Evolutionary conservation across 2,329 filamentous ascomycete species (phyloP).

Genomic region (Lachnellula occidentalis): DNA sequence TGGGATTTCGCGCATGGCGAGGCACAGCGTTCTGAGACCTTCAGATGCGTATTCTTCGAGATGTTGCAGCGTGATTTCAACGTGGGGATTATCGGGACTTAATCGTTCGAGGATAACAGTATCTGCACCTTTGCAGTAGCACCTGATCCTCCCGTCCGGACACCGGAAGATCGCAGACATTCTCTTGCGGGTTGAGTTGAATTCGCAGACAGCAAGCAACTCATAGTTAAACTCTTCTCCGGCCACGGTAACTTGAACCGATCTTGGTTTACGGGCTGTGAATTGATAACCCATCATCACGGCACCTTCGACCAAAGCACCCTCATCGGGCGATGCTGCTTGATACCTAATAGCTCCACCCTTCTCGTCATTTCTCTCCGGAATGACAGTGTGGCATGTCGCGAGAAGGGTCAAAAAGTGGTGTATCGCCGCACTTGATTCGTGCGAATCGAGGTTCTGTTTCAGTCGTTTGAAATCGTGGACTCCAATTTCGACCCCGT

Average conservation of each 20-base stretch:
- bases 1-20: constrained; percentile 88
- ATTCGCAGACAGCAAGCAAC: constrained; percentile 93
- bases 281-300: constrained; percentile 83
- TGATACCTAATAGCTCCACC: constrained; percentile 89
- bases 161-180: constrained; percentile 98
- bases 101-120: constrained; percentile 95
- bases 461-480: constrained; percentile 62
- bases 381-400: constrained; percentile 96
- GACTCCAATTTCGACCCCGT: constrained; percentile 67
- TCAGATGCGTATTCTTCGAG: constrained; percentile 98
- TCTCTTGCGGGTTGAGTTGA: constrained; percentile 94
- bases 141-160: constrained; percentile 88
- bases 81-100: constrained; percentile 73
- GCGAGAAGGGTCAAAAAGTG: constrained; percentile 84
- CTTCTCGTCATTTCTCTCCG: constrained; percentile 75
- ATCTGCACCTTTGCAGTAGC: constrained; percentile 95
- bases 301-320: constrained; percentile 91
- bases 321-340: constrained; percentile 94
- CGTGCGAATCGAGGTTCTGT: constrained; percentile 54
- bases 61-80: constrained; percentile 86
- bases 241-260: constrained; percentile 75
- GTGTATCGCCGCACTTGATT: constrained; percentile 57
- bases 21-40: constrained; percentile 86
- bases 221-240: constrained; percentile 78
- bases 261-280: constrained; percentile 79